phyloP scores from a whole-genome alignment of 208 protist species.

The Endotrypanum monterogeii region DNA sequence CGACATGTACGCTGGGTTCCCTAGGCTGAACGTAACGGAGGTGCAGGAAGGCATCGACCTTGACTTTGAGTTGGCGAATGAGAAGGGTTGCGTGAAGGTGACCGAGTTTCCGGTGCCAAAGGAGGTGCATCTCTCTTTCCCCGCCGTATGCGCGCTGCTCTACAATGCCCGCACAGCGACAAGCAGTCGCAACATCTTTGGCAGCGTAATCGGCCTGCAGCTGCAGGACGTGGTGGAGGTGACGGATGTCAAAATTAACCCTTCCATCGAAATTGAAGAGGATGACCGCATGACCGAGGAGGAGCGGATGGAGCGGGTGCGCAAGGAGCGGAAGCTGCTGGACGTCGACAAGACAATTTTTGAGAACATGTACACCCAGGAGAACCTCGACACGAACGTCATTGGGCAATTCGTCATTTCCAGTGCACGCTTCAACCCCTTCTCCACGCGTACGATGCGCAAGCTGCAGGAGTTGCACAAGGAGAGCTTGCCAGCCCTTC shows the following conservation, averaged over 20 bases:
- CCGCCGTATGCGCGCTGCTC: constrained; percentile 54
- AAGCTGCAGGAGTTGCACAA: constrained; percentile 51
- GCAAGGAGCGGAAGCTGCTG: constrained; percentile 24
- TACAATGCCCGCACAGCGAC: constrained; percentile 42
- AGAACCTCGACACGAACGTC: constrained; percentile 63
- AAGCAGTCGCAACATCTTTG: constrained; percentile 45
- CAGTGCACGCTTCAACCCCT: constrained; percentile 48
- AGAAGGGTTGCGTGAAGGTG: constrained; percentile 35
- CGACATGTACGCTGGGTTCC: constrained; percentile 55
- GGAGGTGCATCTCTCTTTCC: constrained; percentile 46
- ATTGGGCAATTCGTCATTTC: constrained; percentile 64
- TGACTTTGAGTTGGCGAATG: constrained; percentile 26
- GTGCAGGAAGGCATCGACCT: constrained; percentile 33
- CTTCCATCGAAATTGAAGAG: constrained; percentile 30
- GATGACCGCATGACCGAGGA: constrained; percentile 35
- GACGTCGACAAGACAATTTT: constrained; percentile 30
- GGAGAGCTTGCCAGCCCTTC: constrained; percentile 49
- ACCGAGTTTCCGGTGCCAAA: constrained; percentile 30
- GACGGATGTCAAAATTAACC: constrained; percentile 42
- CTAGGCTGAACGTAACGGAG: constrained; percentile 41
- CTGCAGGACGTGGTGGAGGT: constrained; percentile 49
- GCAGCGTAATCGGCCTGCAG: constrained; percentile 62
- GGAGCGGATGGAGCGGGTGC: constrained; percentile 12
- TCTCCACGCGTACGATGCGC: constrained; percentile 37
- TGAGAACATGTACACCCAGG: constrained; percentile 38